phyloP scores from a whole-genome alignment of 176 grass and related monocot genomes.

The Ensete ventricosum region DNA sequence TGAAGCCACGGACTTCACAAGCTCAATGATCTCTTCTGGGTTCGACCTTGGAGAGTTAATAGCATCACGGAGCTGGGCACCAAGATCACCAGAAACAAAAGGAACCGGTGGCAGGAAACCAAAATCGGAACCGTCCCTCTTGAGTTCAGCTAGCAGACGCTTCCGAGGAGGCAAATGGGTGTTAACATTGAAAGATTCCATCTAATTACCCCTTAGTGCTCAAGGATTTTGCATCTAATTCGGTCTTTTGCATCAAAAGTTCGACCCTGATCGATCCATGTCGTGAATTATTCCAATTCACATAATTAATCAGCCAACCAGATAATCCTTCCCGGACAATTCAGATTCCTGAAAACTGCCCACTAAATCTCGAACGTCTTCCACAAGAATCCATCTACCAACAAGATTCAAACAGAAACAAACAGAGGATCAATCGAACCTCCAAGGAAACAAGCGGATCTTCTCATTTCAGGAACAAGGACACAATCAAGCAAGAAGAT shows the following conservation, averaged over 20 bases:
- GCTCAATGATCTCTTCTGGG: slow-evolving; percentile 45
- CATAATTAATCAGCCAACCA: neutral
- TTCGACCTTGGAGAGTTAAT: slow-evolving; percentile 41
- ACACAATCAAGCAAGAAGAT: neutral
- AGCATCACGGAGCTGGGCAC: slow-evolving; percentile 49
- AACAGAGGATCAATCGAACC: neutral
- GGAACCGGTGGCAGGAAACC: slow-evolving; percentile 35
- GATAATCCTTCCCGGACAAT: neutral
- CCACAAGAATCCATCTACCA: neutral
- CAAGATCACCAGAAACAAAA: slow-evolving; percentile 37
- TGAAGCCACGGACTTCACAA: slow-evolving; percentile 37
- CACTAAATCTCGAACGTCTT: neutral
- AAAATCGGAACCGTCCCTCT: slow-evolving; percentile 31
- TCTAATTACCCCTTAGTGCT: slow-evolving; percentile 7
- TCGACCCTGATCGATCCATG: neutral
- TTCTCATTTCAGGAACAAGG: neutral
- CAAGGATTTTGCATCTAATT: neutral
- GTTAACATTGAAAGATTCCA: slow-evolving; percentile 72
- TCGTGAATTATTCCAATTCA: neutral
- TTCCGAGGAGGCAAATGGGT: slow-evolving; percentile 91
- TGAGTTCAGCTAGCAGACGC: slow-evolving; percentile 83
- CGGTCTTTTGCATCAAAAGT: neutral
- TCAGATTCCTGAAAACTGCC: neutral
- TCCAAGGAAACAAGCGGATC: neutral
- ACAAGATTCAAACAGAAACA: neutral